A percentile compares a stretch with the other conserved stretches of the same genome.
phyloP scores from a whole-genome alignment of 2,329 filamentous ascomycete species.

The Epichloe bromicola region DNA sequence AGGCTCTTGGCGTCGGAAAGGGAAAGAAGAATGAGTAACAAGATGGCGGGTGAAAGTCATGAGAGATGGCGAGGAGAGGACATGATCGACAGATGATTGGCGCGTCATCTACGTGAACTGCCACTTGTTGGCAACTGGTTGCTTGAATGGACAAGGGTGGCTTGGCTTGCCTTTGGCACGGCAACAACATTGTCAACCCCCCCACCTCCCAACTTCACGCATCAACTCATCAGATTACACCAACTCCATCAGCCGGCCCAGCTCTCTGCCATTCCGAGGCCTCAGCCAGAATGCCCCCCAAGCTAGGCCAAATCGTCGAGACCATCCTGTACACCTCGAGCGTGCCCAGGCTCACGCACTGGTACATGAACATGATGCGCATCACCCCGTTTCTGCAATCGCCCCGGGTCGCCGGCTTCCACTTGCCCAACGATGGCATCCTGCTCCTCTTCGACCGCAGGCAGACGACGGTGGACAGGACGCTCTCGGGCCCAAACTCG shows the following conservation, averaged over 20 bases:
- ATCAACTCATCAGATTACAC: too few species aligned
- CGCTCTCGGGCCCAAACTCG: not conserved
- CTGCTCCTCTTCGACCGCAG: conserved; percentile 1
- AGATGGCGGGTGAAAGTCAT: not conserved
- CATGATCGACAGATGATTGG: not conserved
- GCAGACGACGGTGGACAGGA: not conserved
- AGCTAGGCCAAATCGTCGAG: conserved; percentile 3
- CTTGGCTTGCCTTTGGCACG: too few species aligned
- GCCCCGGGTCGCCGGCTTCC: not conserved
- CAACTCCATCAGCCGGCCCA: too few species aligned
- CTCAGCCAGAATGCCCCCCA: not conserved
- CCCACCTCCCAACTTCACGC: too few species aligned
- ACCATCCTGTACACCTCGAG: conserved; percentile 4
- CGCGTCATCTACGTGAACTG: too few species aligned
- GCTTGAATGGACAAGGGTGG: too few species aligned
- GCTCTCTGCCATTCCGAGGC: too few species aligned
- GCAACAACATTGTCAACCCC: too few species aligned
- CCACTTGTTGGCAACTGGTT: too few species aligned
- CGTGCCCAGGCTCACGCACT: not conserved
- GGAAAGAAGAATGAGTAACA: not conserved
- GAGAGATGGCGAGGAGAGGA: not conserved
- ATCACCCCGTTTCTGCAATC: not conserved
- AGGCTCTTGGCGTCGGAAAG: not conserved
- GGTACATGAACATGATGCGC: conserved; percentile 1
- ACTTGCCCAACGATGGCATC: not conserved